phyloP scores from a whole-genome alignment of 768 basidiomycete genomes.

The Leccinum fibrillosum region DNA sequence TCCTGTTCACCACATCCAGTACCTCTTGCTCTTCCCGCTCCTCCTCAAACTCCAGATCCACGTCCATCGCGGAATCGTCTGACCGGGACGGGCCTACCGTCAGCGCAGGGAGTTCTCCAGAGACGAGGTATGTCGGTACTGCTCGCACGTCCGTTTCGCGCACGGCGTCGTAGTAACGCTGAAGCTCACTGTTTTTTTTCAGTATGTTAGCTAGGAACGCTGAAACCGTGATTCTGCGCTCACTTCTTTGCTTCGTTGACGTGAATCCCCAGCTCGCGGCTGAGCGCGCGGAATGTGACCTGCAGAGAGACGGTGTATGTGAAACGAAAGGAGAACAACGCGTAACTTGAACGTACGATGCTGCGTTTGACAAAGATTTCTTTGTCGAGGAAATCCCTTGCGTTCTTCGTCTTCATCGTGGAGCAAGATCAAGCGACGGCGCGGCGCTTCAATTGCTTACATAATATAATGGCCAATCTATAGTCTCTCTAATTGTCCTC shows the following conservation, averaged over 20 bases:
- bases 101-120: slow-evolving; percentile 45
- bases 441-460: neutral
- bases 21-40: slow-evolving; percentile 1
- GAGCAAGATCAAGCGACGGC: neutral
- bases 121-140: slow-evolving; percentile 69
- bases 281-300: slow-evolving; percentile 80
- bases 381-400: slow-evolving; percentile 43
- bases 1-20: slow-evolving; percentile 42
- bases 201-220: neutral
- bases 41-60: slow-evolving; percentile 42
- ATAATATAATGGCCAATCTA: neutral
- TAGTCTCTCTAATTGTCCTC: no score
- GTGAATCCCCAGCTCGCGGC: slow-evolving; percentile 65
- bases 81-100: neutral
- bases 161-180: slow-evolving; percentile 49
- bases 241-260: slow-evolving; percentile 81
- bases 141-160: slow-evolving; percentile 28
- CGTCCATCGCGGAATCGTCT: slow-evolving; percentile 16
- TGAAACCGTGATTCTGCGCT: neutral
- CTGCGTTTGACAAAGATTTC: slow-evolving; percentile 43
- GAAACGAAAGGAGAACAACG: neutral
- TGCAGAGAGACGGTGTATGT: slow-evolving; percentile 22
- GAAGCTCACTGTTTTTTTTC: slow-evolving; percentile 53
- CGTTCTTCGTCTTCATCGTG: slow-evolving; percentile 28
- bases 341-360: slow-evolving; percentile 32